A percentile compares a stretch with the other conserved stretches of the same genome.
Conservation (phyloP, 495 filamentous ascomycete genomes). For the Neurospora sp. region DNA sequence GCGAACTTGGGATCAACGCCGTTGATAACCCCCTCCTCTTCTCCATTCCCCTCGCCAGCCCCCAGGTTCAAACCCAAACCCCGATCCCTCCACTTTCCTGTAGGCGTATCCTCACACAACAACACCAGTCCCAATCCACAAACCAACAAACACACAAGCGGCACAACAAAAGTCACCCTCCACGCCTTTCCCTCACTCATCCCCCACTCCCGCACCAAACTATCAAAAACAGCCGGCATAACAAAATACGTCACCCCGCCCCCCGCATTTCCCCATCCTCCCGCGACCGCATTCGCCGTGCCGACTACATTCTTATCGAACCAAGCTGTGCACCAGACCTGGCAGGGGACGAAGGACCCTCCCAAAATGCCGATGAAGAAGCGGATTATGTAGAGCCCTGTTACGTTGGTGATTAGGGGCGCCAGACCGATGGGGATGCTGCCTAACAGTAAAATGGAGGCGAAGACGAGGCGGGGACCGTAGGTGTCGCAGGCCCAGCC, state of each 20-base stretch:
- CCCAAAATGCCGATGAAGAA: conserved; percentile 95
- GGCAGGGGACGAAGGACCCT: conserved; percentile 85
- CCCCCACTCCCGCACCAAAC: conserved; percentile 49
- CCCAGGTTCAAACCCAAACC: too few relatives aligned
- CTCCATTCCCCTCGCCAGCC: too few relatives aligned
- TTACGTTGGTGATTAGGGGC: conserved; percentile 58
- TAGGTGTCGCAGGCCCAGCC: conserved; percentile 79
- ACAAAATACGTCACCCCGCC: conserved; percentile 84
- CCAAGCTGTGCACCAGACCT: conserved; percentile 92
- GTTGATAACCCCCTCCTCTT: too few relatives aligned
- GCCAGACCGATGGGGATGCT: conserved; percentile 76
- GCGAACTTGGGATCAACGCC: too few relatives aligned
- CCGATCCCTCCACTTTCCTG: conserved; percentile 57
- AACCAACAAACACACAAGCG: conserved; percentile 62
- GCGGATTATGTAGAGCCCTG: conserved; percentile 64
- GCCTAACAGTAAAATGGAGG: conserved; percentile 61
- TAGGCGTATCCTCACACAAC: conserved; percentile 75
- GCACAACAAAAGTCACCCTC: conserved; percentile 77
- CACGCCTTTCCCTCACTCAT: conserved; percentile 61
- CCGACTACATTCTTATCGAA: conserved; percentile 95
- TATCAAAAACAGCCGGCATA: conserved; percentile 88
- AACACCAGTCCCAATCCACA: conserved; percentile 60
- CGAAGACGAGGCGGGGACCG: conserved; percentile 75
- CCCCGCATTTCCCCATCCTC: conserved; percentile 81
- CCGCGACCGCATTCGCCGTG: conserved; percentile 78